Base-by-base conservation (phyloP, 202 grass and related monocot species). In the Zizania palustris region DNA sequence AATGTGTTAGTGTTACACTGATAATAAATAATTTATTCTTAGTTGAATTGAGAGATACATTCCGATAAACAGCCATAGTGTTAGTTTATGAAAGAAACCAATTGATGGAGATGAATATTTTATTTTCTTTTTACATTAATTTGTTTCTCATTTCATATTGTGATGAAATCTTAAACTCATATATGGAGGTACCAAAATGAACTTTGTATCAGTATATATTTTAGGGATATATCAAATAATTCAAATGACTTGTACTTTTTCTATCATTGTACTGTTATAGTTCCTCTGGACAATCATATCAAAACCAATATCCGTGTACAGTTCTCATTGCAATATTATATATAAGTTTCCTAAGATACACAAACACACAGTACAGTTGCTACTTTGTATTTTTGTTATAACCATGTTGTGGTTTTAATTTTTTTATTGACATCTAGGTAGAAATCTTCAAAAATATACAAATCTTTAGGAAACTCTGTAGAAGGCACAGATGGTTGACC, bases 401-500 rank as follows among this genome's bases (percentile, higher is more conserved):
- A 68, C 14, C 13, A 50, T 65, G 34, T 51, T 78, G 65, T 64
- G 69, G 39, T 9, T 11, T 37, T 64, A 56, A 74, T 28, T 74
- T 41, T n/a, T 87, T 59, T 9, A 69, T 4, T 62, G 85, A 53
- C 11, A 55, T 74, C 67, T 84, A 99, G 96, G 91, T 87, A 87
- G 96, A 87, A 63, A 65, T 92, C 60, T 84, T 99, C 18, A 89
- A 92, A 71, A 99, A 95, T 57, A 96, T 96, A 92, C 96, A 99
- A 93, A 99, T 90, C 78, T 99, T 22, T 99, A 89, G 20, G 96
- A 99, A 78, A 99, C 92, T 59, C 85, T 96, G 76, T 96, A 96
- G 85, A 99, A 99, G 86, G 96, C 96, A 4, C 96, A 99, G 81
- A 99, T 93, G 96, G 92, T 99, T 53, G 91, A 96, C 58, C 96